Conservation (phyloP, 441 rosid genomes). For the Jatropha multifida region DNA sequence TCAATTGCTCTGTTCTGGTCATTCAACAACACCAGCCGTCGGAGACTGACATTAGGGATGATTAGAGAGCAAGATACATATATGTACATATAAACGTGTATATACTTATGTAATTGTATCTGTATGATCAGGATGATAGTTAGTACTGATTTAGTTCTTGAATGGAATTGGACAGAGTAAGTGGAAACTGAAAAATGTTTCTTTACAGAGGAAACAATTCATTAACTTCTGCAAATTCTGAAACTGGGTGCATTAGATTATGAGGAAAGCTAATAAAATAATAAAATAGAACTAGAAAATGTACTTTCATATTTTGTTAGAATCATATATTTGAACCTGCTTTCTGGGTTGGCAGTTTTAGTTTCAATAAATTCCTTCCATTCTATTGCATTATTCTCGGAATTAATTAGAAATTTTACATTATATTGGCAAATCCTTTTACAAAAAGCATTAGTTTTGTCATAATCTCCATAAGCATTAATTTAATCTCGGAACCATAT, state of each 20-base stretch:
- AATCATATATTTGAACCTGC: no score
- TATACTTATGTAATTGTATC: background rate
- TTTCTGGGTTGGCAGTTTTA: no score
- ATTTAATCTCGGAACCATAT: no score
- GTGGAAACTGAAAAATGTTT: background rate
- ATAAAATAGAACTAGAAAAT: no score
- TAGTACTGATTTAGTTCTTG: background rate
- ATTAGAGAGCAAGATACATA: background rate
- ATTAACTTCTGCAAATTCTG: background rate
- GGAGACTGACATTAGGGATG: constrained; percentile 21
- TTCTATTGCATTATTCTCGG: no score
- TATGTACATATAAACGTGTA: background rate
- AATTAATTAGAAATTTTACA: no score
- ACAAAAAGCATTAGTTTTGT: no score
- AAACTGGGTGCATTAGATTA: background rate
- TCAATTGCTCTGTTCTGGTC: constrained; percentile 62
- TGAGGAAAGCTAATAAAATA: no score
- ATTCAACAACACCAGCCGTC: constrained; percentile 59
- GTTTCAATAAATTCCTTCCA: no score
- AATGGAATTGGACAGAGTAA: background rate
- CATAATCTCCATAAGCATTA: no score
- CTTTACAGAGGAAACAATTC: background rate
- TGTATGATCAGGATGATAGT: background rate
- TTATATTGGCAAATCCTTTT: no score
- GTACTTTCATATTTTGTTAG: no score